A percentile compares a stretch with the other conserved stretches of the same genome.
Conservation (phyloP, 2,329 filamentous ascomycete genomes). For the Gnomoniopsis smithogilvyi region DNA sequence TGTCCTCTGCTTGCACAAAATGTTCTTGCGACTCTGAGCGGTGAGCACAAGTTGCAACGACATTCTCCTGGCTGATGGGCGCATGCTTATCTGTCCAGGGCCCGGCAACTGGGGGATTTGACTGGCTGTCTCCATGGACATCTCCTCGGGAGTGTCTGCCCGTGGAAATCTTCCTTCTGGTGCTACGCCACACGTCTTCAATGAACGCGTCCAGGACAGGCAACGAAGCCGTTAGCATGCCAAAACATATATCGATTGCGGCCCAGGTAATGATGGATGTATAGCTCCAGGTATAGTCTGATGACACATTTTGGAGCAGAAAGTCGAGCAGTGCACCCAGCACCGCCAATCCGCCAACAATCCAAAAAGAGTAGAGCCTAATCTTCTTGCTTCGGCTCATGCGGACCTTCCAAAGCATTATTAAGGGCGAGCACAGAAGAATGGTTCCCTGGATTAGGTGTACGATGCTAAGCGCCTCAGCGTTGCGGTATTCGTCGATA, state of each 20-base stretch:
- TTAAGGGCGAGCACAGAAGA: constrained; percentile 27
- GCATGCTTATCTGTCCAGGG: not conserved
- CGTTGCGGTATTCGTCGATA: constrained; percentile 14
- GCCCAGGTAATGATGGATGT: constrained; percentile 24
- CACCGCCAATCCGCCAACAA: constrained; percentile 25
- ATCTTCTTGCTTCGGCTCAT: constrained; percentile 26
- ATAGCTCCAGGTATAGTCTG: constrained; percentile 20
- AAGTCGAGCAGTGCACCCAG: constrained; percentile 19
- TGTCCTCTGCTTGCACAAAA: not conserved
- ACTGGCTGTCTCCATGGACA: not conserved
- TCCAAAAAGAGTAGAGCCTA: constrained; percentile 28
- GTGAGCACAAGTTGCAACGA: not conserved
- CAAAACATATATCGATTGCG: constrained; percentile 26
- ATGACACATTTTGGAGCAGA: not conserved
- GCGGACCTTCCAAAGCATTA: constrained; percentile 29
- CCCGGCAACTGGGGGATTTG: not conserved
- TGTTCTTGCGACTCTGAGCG: not conserved
- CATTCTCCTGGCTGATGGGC: not conserved
- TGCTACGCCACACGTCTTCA: constrained; percentile 15
- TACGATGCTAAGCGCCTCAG: constrained; percentile 25
- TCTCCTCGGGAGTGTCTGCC: not conserved
- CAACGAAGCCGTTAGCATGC: constrained; percentile 27
- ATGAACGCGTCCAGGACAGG: constrained; percentile 26
- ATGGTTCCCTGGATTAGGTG: constrained; percentile 30
- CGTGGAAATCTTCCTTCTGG: constrained; percentile 1